These are phyloP conservation scores for Zymoseptoria passerinii DNA, from an alignment of 2,329 filamentous ascomycete species.

Conservation along the genomic window DNA sequence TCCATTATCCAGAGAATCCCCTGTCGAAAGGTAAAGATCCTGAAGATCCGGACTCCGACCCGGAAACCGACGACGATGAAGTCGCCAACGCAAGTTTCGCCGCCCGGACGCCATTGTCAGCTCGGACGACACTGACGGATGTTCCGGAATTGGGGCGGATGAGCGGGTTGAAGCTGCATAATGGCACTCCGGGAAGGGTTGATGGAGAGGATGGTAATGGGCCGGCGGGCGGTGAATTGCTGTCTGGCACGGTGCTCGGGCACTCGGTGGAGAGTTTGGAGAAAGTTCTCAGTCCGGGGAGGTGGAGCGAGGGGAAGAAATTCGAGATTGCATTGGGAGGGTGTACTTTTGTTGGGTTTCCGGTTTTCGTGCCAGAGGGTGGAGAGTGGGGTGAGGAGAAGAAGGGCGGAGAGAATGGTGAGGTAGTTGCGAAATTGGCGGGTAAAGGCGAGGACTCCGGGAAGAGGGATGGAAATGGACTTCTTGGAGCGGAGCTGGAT, in stretches of 20 bases:
- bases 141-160: background rate
- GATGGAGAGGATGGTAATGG: background rate
- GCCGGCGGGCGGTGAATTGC: background rate
- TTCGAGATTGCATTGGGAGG: conserved; percentile 79
- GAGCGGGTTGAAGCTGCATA: background rate
- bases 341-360: conserved; percentile 71
- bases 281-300: conserved; percentile 65
- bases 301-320: conserved; percentile 62
- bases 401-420: background rate
- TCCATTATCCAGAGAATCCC: conserved; percentile 59
- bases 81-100: background rate
- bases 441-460: conserved; percentile 2
- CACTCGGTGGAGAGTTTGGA: conserved; percentile 58
- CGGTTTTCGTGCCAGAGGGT: conserved; percentile 73
- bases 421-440: background rate
- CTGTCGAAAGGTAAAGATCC: background rate
- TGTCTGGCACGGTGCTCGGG: conserved; percentile 15
- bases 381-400: conserved; percentile 21
- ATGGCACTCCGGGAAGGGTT: background rate
- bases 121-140: background rate
- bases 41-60: conserved; percentile 9
- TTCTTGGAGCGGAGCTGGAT: background rate
- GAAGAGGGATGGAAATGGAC: background rate
- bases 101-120: background rate
- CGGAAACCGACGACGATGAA: conserved; percentile 11